Base-by-base conservation (phyloP, 805 yeast species). In the Wickerhamiella qilinensis region DNA sequence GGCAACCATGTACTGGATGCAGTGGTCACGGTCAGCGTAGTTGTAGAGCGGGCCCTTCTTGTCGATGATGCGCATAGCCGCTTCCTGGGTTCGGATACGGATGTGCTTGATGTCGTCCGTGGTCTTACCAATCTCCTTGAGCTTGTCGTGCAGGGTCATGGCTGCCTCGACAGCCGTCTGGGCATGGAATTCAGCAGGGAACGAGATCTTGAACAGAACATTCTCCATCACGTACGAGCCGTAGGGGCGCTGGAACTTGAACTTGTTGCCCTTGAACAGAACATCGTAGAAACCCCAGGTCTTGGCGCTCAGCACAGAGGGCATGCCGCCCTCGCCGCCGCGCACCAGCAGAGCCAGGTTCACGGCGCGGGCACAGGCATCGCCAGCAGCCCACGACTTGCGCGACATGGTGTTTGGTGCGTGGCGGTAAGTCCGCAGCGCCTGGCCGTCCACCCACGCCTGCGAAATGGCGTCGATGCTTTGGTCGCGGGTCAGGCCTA, bases 371-470 rank as follows among this genome's bases (percentile, higher is more conserved):
- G 73, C 61, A 36, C 65, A 67, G 11, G 77, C 77, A 48, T 72
- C 77, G 42, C 77, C 78, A 12, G 78, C 78, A 20, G 78, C 78
- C 78, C 78, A 72, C 1, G 76, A 71, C 56, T 72, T 72, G 51
- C 77, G 64, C 7, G 74, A 66, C 57, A 71, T 71, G 37, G 77
- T 73, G 55, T 72, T 72, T 44, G 78, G 77, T 8, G 77, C 73
- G 50, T 72, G 78, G 50, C 78, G 66, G 50, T 72, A 72, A 22
- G 77, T 73, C 54, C 78, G 63, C 43, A 72, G 56, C 3, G 73
- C 48, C 46, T 69, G 75, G 22, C 77, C 77, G 53, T 72, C 78
- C 21, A 65, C 75, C 56, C 71, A 71, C 7, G 77, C 76, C 43
- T 72, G 77, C 4, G 76, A 69, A 4, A 72, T 39, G 18, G 75